Base-by-base conservation (phyloP, 176 grass and related monocot genomes). In the Triticum monococcum region DNA sequence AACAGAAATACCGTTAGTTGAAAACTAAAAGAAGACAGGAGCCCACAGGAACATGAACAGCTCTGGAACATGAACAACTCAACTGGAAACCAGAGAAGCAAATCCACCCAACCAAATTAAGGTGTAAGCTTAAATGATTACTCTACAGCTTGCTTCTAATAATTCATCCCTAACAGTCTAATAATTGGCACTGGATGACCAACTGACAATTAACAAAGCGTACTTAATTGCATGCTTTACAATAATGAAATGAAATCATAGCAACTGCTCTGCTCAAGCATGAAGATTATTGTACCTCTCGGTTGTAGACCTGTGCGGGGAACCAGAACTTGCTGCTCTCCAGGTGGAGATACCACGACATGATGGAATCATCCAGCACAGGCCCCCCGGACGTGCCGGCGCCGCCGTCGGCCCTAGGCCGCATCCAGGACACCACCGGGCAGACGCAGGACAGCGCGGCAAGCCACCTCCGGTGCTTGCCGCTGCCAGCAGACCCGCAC, bases 231-330 rank as follows among this genome's bases (percentile, higher is more conserved):
- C 14, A 76, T n/a, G 10, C 76, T 57, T 80, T 75, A 62, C 46
- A 84, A 68, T 68, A 62, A 84, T 81, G 33, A 46, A 84, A 84
- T 26, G 33, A 37, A 87, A 80, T 26, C 75, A 26, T 72, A 41
- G 22, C 68, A 77, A 69, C 8, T 62, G 64, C 63, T 14, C 64
- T 62, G 64, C 37, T 14, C 54, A 26, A 45, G 20, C 22, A 82
- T 61, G 61, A 77, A 77, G 70, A 82, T 50, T 12, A 78, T 92
- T 43, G 66, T 28, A 99, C 97, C 97, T 99, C 97, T 66, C 97
- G 92, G 82, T 99, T 99, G 92, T 99, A 99, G 64, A 99, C 97
- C 54, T 99, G 97, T 62, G 94, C 94, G 14, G 97, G 97, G 75
- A 99, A 99, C 94, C 92, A 96, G 59, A 94, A 93, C 45, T 88